Percentiles rank a stretch among this genome's conserved stretches.
Conservation (phyloP, 768 basidiomycete genomes). For the Hygrocybe punicea region DNA sequence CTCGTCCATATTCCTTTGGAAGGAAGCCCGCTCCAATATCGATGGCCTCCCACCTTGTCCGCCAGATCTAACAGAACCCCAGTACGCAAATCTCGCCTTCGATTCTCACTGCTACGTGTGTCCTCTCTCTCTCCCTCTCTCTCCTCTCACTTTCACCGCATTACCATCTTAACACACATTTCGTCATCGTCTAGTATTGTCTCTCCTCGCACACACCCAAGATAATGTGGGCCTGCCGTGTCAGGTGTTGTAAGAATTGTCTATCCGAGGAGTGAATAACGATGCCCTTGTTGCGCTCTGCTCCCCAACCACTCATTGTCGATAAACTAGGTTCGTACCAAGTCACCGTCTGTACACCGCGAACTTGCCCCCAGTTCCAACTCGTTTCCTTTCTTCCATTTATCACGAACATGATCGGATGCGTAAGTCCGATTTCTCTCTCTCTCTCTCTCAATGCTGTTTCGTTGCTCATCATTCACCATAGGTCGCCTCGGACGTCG, state of each 20-base stretch:
- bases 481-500: not conserved
- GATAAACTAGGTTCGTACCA: not conserved
- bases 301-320: not conserved
- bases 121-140: not conserved
- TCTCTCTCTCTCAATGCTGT: not conserved
- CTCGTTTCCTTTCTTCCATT: not conserved
- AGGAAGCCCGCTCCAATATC: slow-evolving; percentile 40
- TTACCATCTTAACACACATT: no score
- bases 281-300: not conserved
- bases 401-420: not conserved
- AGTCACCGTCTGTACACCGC: not conserved
- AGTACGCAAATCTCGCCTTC: slow-evolving; percentile 51
- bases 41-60: slow-evolving; percentile 47
- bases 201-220: slow-evolving; percentile 6
- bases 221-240: slow-evolving; percentile 13
- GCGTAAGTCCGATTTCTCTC: not conserved
- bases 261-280: slow-evolving; percentile 12
- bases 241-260: slow-evolving; percentile 20
- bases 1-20: slow-evolving; percentile 52
- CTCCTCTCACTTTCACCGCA: not conserved
- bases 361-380: not conserved
- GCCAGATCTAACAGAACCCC: slow-evolving; percentile 46
- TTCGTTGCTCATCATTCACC: not conserved
- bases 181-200: slow-evolving; percentile 4
- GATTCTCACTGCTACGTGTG: slow-evolving; percentile 49